phyloP scores from a whole-genome alignment of 2,329 filamentous ascomycete genomes.

The Fusarium abutilonis region DNA sequence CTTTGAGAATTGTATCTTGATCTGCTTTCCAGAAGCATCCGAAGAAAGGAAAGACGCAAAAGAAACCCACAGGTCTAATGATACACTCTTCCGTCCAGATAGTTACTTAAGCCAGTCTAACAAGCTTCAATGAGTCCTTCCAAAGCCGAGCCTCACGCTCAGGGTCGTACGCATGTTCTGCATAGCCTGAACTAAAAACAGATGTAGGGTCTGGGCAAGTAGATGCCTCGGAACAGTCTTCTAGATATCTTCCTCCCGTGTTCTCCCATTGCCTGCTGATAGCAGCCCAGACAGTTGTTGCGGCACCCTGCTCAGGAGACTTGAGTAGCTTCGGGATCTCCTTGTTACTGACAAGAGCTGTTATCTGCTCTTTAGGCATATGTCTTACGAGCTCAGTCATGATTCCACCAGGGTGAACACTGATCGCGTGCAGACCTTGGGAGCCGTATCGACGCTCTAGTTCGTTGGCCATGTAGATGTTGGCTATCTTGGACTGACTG shows the following conservation, averaged over 20 bases:
- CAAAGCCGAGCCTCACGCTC: slow-evolving; percentile 29
- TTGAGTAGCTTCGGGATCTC: neutral
- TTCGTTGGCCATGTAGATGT: slow-evolving; percentile 61
- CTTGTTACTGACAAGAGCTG: neutral
- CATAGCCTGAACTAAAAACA: slow-evolving; percentile 4
- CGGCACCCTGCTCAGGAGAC: slow-evolving; percentile 35
- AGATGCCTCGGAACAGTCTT: slow-evolving; percentile 21
- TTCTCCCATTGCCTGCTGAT: slow-evolving; percentile 34
- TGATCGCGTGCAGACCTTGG: slow-evolving; percentile 54
- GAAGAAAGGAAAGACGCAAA: no score
- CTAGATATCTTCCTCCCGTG: slow-evolving; percentile 31
- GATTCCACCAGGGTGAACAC: slow-evolving; percentile 60
- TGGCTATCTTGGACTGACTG: slow-evolving; percentile 61
- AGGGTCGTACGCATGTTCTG: slow-evolving; percentile 22
- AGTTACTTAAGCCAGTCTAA: slow-evolving; percentile 18
- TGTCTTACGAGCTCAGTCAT: slow-evolving; percentile 15
- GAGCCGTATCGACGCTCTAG: slow-evolving; percentile 60
- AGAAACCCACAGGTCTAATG: no score
- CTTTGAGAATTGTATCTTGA: no score
- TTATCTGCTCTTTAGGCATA: neutral
- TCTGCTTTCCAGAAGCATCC: no score
- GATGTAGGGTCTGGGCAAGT: neutral
- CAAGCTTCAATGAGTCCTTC: slow-evolving; percentile 33
- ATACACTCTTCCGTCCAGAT: no score
- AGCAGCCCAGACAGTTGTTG: slow-evolving; percentile 38